These are phyloP conservation scores for Diutina siamensis DNA, from an alignment of 1,139 yeast genomes.

Conservation along the genomic window DNA sequence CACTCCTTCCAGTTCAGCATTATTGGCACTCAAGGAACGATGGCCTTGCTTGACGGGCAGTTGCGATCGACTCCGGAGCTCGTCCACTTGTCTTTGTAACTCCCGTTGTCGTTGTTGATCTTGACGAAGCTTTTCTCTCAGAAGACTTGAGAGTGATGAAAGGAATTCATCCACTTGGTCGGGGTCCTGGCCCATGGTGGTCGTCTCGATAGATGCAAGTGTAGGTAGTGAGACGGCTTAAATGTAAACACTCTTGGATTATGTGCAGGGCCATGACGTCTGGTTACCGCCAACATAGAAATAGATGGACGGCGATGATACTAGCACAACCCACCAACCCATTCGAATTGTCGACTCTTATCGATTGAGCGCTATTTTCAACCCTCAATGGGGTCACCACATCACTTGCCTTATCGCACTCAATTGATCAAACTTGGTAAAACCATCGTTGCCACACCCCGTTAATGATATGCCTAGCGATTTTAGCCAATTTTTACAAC, in stretches of 20 bases:
- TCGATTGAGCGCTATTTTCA: no score
- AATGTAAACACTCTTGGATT: neutral
- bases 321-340: no score
- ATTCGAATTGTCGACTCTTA: no score
- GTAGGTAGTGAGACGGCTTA: neutral
- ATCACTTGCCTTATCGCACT: no score
- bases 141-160: neutral
- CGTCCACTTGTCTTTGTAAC: neutral
- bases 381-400: neutral
- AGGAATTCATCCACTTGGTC: constrained; percentile 3
- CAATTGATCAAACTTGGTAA: no score
- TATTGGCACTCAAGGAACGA: neutral
- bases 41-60: constrained; percentile 3
- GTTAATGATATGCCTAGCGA: neutral
- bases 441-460: no score
- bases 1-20: neutral
- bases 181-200: neutral
- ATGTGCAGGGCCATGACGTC: neutral
- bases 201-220: neutral
- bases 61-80: constrained; percentile 3
- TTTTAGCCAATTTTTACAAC: constrained; percentile 16
- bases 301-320: no score
- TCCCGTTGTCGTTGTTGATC: constrained; percentile 5
- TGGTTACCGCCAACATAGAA: neutral
- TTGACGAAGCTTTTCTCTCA: neutral